These are phyloP conservation scores for Spergularia azorica DNA, from an alignment of 179 eudicot species.

Conservation along the genomic window DNA sequence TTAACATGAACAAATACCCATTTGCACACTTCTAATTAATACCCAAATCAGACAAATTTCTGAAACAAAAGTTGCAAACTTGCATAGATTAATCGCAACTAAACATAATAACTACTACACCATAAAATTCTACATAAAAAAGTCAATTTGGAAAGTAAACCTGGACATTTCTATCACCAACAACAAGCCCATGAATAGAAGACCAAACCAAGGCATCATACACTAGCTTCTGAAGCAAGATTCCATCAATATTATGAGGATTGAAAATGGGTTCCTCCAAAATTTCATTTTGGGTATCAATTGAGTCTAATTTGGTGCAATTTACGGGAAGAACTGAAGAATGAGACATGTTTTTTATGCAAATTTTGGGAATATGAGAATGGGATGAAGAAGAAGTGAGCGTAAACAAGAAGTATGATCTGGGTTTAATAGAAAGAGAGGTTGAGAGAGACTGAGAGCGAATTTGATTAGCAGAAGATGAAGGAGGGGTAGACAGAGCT, in stretches of 20 bases:
- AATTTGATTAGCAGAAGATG: constrained; percentile 19
- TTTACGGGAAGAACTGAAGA: constrained; percentile 19
- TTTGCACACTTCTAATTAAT: not conserved
- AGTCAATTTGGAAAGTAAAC: constrained; percentile 31
- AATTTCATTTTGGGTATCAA: constrained; percentile 28
- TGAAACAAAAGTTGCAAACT: not conserved
- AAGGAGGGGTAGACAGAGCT: constrained; percentile 28
- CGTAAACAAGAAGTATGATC: constrained; percentile 18
- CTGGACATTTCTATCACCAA: constrained; percentile 73
- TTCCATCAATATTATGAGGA: constrained; percentile 52
- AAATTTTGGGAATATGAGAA: constrained; percentile 16
- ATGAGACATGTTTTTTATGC: constrained; percentile 31
- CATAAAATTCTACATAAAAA: not conserved
- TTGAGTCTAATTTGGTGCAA: constrained; percentile 26
- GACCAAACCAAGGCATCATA: constrained; percentile 85
- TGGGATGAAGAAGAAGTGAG: constrained; percentile 11
- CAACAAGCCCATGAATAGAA: constrained; percentile 86
- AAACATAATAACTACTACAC: not conserved
- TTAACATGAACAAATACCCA: not conserved
- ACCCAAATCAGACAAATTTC: too few species aligned
- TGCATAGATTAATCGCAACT: not conserved
- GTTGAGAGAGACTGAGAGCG: constrained; percentile 11
- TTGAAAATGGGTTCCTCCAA: constrained; percentile 37
- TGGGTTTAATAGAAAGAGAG: constrained; percentile 24
- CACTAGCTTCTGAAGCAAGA: constrained; percentile 55